Evolutionary conservation across 2,329 filamentous ascomycete genomes (phyloP).

Genomic region (Clonostachys chloroleuca): DNA sequence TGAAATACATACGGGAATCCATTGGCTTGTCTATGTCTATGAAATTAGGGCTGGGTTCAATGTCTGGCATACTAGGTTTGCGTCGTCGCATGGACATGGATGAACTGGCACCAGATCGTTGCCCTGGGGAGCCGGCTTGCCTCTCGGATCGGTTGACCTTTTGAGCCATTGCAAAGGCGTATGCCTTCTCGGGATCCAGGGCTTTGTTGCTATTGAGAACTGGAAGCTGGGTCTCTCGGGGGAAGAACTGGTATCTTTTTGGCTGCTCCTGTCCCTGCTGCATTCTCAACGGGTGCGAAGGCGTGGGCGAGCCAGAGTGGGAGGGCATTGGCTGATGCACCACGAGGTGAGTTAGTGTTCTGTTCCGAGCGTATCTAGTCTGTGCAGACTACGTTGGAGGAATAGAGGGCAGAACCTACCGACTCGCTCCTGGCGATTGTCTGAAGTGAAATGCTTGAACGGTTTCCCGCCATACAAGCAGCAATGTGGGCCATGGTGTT

Average conservation of each 20-base stretch:
- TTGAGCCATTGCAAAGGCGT: slow-evolving; percentile 19
- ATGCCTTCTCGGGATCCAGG: slow-evolving; percentile 40
- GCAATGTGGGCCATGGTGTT: no score
- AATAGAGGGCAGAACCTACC: no score
- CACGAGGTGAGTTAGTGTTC: no score
- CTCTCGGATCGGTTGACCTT: not conserved
- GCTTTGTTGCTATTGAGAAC: slow-evolving; percentile 34
- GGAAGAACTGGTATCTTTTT: slow-evolving; percentile 59
- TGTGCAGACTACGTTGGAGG: no score
- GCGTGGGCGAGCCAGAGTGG: no score
- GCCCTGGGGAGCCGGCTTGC: no score
- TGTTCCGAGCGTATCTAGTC: no score
- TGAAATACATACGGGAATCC: slow-evolving; percentile 56
- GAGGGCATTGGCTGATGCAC: no score
- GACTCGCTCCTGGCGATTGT: no score
- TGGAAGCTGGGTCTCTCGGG: slow-evolving; percentile 42
- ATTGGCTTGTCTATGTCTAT: slow-evolving; percentile 56
- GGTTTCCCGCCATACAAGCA: no score
- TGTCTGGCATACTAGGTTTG: slow-evolving; percentile 60
- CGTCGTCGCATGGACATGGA: slow-evolving; percentile 40
- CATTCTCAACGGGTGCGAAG: slow-evolving; percentile 38
- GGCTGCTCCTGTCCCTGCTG: slow-evolving; percentile 37
- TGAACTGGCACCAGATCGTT: no score
- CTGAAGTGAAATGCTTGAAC: no score
- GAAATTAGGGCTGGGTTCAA: slow-evolving; percentile 65